phyloP scores from a whole-genome alignment of 805 yeast genomes.

The Cyberlindnera nakhonratchasimensis region DNA sequence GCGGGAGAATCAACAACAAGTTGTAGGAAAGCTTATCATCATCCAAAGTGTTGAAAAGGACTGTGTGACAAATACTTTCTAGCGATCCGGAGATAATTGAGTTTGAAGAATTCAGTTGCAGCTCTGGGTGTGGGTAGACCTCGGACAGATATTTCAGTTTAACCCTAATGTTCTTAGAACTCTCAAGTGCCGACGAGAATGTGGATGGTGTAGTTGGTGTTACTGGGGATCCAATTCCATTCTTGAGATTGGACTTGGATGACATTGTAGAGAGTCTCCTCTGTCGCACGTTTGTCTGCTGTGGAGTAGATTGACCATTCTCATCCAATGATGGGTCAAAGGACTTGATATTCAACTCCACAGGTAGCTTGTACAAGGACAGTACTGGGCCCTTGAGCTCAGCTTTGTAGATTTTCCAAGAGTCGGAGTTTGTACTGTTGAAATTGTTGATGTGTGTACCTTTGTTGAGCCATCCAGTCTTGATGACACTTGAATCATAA shows the following conservation, averaged over 20 bases:
- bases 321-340: constrained; percentile 32
- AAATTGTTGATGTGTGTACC: constrained; percentile 32
- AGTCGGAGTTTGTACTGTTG: constrained; percentile 22
- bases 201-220: constrained; percentile 12
- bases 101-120: constrained; percentile 46
- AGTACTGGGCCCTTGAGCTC: constrained; percentile 69
- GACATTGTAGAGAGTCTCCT: constrained; percentile 26
- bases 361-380: constrained; percentile 55
- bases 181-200: neutral
- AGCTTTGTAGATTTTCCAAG: constrained; percentile 51
- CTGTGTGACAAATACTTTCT: constrained; percentile 75
- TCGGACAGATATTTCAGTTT: constrained; percentile 37
- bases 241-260: constrained; percentile 20
- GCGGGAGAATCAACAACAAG: constrained; percentile 50
- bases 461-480: constrained; percentile 60
- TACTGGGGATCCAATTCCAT: constrained; percentile 16
- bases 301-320: constrained; percentile 6
- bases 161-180: constrained; percentile 10
- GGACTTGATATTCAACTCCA: constrained; percentile 41
- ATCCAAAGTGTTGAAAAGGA: constrained; percentile 50
- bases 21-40: constrained; percentile 39
- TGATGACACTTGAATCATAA: constrained; percentile 40
- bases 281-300: constrained; percentile 23
- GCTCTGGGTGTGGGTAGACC: constrained; percentile 59
- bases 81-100: constrained; percentile 51